phyloP scores from a whole-genome alignment of 768 basidiomycete genomes.

The Pilatotrama ljubarskyi region DNA sequence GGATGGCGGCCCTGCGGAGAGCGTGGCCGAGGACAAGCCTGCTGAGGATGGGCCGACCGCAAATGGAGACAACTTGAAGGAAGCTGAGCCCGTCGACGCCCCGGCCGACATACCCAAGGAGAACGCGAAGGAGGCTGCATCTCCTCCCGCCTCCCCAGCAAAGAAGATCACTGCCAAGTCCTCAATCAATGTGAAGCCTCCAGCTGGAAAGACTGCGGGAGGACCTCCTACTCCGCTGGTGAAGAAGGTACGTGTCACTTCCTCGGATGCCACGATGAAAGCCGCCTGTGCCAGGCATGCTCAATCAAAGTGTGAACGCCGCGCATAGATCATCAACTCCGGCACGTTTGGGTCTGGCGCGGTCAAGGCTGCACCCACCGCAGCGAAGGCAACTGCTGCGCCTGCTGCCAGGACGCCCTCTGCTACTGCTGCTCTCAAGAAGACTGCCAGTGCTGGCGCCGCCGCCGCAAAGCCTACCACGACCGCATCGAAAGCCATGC shows the following conservation, averaged over 20 bases:
- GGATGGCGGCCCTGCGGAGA: slow-evolving; percentile 21
- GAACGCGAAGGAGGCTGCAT: slow-evolving; percentile 18
- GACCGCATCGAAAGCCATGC: slow-evolving; percentile 24
- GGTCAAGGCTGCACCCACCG: slow-evolving; percentile 45
- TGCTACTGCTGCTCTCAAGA: slow-evolving; percentile 37
- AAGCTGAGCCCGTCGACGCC: slow-evolving; percentile 12
- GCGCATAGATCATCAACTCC: slow-evolving; percentile 56
- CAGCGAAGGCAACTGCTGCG: slow-evolving; percentile 42
- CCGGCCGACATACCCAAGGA: slow-evolving; percentile 19
- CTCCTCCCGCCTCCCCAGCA: slow-evolving; percentile 23
- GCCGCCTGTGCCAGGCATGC: slow-evolving; percentile 2
- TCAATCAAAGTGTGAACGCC: slow-evolving; percentile 6
- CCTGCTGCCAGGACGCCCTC: slow-evolving; percentile 36
- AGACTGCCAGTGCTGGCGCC: slow-evolving; percentile 40
- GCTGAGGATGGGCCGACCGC: slow-evolving; percentile 11
- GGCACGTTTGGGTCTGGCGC: slow-evolving; percentile 65
- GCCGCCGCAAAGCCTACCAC: slow-evolving; percentile 40
- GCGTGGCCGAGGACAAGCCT: slow-evolving; percentile 16
- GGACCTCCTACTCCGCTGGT: slow-evolving; percentile 53
- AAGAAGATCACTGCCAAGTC: slow-evolving; percentile 30
- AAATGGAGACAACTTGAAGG: slow-evolving; percentile 10
- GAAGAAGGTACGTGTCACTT: slow-evolving; percentile 59
- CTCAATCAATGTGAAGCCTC: slow-evolving; percentile 42
- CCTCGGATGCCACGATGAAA: neutral
- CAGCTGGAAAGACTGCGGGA: slow-evolving; percentile 47